These are phyloP conservation scores for Perkinsus marinus DNA, from an alignment of 169 alveolate genomes.

Conservation along the genomic window DNA sequence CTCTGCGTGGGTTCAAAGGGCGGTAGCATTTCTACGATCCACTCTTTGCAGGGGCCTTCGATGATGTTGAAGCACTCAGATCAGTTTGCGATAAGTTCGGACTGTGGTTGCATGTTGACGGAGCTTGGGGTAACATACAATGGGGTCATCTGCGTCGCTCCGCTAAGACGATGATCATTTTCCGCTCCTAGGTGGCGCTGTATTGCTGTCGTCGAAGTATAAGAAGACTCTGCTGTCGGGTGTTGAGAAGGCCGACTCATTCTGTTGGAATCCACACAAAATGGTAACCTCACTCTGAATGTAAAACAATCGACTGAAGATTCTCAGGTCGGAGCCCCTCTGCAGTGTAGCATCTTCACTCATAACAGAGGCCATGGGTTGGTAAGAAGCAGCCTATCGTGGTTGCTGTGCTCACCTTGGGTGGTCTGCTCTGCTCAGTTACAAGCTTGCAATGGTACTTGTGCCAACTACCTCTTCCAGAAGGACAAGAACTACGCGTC, in stretches of 20 bases:
- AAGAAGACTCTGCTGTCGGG: neutral
- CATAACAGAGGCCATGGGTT: neutral
- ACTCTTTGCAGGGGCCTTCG: neutral
- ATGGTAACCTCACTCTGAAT: neutral
- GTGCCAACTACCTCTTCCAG: neutral
- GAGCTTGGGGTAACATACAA: neutral
- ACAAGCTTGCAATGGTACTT: neutral
- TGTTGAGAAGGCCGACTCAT: neutral
- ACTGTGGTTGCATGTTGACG: neutral
- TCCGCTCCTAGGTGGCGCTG: neutral
- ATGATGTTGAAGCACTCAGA: neutral
- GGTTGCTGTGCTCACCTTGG: too few relatives aligned
- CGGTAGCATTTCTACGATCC: too few relatives aligned
- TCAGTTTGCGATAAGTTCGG: neutral
- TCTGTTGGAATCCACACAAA: neutral
- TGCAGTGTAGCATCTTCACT: neutral
- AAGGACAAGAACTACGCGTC: neutral
- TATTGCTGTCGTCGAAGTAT: neutral
- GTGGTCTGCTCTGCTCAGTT: neutral
- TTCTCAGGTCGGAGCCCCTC: neutral
- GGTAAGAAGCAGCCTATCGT: neutral
- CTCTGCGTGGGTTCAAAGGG: too few relatives aligned
- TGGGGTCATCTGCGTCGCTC: neutral
- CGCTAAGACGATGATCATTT: neutral
- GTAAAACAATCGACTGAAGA: neutral